Conservation (phyloP, 139 green algal genomes). For the Diplosphaera chodatii region DNA sequence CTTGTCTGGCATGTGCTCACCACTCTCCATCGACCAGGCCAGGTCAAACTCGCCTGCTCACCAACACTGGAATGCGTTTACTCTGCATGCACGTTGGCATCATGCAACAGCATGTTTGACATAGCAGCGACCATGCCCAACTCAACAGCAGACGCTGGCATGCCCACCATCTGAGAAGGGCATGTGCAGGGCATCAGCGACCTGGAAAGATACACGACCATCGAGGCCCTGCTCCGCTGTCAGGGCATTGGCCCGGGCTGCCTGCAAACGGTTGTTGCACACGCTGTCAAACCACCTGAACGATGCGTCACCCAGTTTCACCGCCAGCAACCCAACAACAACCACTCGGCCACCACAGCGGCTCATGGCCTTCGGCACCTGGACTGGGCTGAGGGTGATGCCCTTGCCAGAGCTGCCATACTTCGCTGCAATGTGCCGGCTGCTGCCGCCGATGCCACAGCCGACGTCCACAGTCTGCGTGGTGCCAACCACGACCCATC, state of each 20-base stretch:
- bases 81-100: too few relatives aligned
- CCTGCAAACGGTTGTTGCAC: too few relatives aligned
- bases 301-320: too few relatives aligned
- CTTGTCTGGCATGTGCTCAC: constrained; percentile 85
- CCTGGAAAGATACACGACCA: constrained; percentile 41
- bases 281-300: too few relatives aligned
- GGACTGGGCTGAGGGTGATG: constrained; percentile 88
- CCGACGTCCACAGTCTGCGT: constrained; percentile 92
- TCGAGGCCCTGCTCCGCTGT: constrained; percentile 48
- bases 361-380: constrained; percentile 37
- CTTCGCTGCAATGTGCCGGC: constrained; percentile 78
- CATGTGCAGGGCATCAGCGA: constrained; percentile 79
- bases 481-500: too few relatives aligned
- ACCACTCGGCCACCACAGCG: too few relatives aligned
- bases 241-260: constrained; percentile 71
- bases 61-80: too few relatives aligned
- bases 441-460: constrained; percentile 92
- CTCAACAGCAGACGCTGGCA: too few relatives aligned
- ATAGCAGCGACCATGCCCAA: too few relatives aligned
- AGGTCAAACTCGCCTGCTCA: constrained; percentile 79
- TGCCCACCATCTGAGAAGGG: constrained; percentile 57
- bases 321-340: too few relatives aligned
- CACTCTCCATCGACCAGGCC: constrained; percentile 81
- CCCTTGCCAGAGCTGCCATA: constrained; percentile 51
- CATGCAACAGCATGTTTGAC: too few relatives aligned